These are phyloP conservation scores for Pistacia integerrima DNA, from an alignment of 345 rosid species.

Conservation along the genomic window DNA sequence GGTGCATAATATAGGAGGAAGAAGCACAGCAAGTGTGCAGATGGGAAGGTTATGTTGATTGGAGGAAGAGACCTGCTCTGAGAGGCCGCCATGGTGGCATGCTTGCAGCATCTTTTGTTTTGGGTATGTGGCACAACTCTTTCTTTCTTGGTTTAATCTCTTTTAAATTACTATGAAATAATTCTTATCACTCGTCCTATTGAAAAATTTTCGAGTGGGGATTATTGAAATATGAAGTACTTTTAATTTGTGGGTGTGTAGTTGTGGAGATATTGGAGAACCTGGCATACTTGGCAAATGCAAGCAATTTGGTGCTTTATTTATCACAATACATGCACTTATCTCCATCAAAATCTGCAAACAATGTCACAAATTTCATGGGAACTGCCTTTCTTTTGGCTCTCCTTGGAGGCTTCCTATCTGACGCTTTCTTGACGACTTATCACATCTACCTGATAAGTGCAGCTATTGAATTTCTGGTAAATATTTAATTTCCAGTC, in stretches of 20 bases:
- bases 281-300: slow-evolving; percentile 77
- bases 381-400: slow-evolving; percentile 83
- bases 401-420: slow-evolving; percentile 81
- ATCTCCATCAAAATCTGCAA: slow-evolving; percentile 72
- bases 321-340: slow-evolving; percentile 62
- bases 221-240: background rate
- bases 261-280: slow-evolving; percentile 93
- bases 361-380: slow-evolving; percentile 80
- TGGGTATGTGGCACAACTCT: slow-evolving; percentile 41
- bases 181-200: no score
- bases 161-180: no score
- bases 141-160: background rate
- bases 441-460: slow-evolving; percentile 64
- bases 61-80: slow-evolving; percentile 67
- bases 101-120: slow-evolving; percentile 68
- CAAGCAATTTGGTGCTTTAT: slow-evolving; percentile 78
- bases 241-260: slow-evolving; percentile 11
- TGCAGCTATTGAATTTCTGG: slow-evolving; percentile 67
- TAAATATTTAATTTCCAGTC: slow-evolving; percentile 18
- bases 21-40: slow-evolving; percentile 36
- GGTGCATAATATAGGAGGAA: slow-evolving; percentile 36
- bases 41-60: slow-evolving; percentile 87
- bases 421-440: slow-evolving; percentile 72
- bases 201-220: background rate
- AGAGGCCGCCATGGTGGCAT: slow-evolving; percentile 74